Evolutionary conservation across 2,329 filamentous ascomycete species (phyloP), one percentile per base, ranked within the genome.

Genomic region (Penicillium sclerotigenum): DNA sequence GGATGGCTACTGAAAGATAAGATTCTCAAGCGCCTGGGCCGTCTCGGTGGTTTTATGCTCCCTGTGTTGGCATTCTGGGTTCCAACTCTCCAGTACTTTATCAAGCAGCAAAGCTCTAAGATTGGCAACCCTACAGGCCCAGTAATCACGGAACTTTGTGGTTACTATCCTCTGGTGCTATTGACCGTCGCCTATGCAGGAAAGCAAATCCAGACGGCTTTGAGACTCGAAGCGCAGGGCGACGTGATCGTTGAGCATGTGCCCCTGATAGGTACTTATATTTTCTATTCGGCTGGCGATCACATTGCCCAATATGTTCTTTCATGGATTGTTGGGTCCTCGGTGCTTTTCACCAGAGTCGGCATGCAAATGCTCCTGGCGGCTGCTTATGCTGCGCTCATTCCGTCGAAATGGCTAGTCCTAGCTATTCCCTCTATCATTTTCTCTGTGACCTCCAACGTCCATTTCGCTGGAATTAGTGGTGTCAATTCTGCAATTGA

Each of bases 31-130:
- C 85, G 73, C 75, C 79, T 68, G 36, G 82, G 69, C 72, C 79
- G 70, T 72, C 82, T 55, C 65, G 76, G 67, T 64, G 66, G 69
- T 22, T 72, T 79, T 50, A 75, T 88, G 59, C 77, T 94, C 6
- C 89, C 91, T 4, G 74, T 95, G 9, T 75, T 94, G 40, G 89
- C 91, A 5, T 82, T 88, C 57, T 91, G 86, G 76, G 83, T 89
- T 24, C 92, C 92, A 0, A 78, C 83, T 9, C 73, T 88, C 16
- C 91, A 97, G 70, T 88, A 83, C 68, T 80, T 86, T 43, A 73
- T 94, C n/a, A 88, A 87, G 68, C 77, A 80, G 52, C 78, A 83
- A 68, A 95, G 89, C 73, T 80, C 78, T 5, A 65, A 74, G 9
- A 75, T 96, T 20, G 89, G 89, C 0, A 85, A 87, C 16, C 77